A percentile compares a stretch with the other conserved stretches of the same genome.
phyloP scores from a whole-genome alignment of 371 early-diverging fungal species.

The Cladochytrium tenue region DNA sequence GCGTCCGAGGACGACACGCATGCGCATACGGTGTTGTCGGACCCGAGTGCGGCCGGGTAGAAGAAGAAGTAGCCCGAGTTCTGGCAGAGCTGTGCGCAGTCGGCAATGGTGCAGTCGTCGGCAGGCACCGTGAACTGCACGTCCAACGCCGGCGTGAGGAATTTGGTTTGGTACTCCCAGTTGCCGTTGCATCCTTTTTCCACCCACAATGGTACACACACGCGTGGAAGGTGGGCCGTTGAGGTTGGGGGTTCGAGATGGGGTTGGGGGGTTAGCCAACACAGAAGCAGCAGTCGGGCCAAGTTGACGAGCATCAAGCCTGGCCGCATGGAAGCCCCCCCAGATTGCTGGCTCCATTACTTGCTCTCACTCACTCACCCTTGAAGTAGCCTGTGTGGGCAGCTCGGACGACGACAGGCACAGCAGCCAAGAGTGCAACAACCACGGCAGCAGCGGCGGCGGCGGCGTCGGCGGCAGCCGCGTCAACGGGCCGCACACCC shows the following conservation, averaged over 20 bases:
- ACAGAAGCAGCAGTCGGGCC: no score
- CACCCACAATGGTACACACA: background rate
- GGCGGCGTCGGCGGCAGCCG: no score
- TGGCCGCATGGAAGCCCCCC: no score
- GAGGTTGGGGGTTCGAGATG: no score
- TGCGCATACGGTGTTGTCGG: background rate
- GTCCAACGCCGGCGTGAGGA: background rate
- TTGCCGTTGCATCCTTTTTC: slow-evolving; percentile 1
- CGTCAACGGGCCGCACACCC: no score
- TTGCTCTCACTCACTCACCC: background rate
- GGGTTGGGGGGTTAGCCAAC: no score
- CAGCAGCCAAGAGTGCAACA: no score
- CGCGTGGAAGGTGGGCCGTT: no score
- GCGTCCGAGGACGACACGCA: background rate
- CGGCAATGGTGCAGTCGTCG: background rate
- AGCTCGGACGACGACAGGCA: background rate
- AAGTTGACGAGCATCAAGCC: no score
- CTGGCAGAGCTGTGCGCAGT: background rate
- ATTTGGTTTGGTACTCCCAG: background rate
- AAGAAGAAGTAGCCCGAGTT: background rate
- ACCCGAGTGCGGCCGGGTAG: background rate
- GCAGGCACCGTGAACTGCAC: background rate
- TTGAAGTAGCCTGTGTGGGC: background rate
- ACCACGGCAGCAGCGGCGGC: background rate
- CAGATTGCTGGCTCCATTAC: no score